phyloP scores from a whole-genome alignment of 169 alveolate species.

The Plasmodium reichenowi region DNA sequence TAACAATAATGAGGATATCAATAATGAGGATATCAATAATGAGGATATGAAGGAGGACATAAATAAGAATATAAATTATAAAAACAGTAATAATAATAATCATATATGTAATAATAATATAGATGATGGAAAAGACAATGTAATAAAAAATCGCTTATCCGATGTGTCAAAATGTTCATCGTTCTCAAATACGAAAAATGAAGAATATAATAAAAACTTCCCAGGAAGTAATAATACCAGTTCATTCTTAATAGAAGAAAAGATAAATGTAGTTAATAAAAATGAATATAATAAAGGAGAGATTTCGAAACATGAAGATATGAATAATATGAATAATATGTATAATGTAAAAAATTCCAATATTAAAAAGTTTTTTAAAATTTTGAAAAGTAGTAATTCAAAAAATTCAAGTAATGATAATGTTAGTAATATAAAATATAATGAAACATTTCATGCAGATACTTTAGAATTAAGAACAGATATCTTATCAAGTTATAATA shows the following conservation, averaged over 20 bases:
- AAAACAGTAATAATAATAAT: not conserved
- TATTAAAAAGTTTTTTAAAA: conserved; percentile 66
- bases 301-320: not conserved
- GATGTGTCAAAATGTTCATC: not conserved
- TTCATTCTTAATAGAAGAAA: not conserved
- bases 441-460: conserved; percentile 14
- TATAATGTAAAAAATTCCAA: conserved; percentile 31
- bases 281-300: not conserved
- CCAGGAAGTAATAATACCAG: not conserved
- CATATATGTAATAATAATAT: not conserved
- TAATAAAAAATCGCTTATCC: too few relatives aligned
- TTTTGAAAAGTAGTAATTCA: conserved; percentile 46
- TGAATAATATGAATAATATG: not conserved
- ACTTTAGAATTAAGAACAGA: conserved; percentile 20
- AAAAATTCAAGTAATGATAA: conserved; percentile 11
- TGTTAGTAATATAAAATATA: conserved; percentile 6
- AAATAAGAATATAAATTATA: not conserved
- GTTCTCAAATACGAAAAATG: not conserved
- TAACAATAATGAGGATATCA: not conserved
- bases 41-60: not conserved
- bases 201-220: not conserved
- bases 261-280: conserved; percentile 2
- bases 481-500: conserved; percentile 57
- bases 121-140: not conserved
- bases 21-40: not conserved